phyloP scores from a whole-genome alignment of 2,329 filamentous ascomycete genomes.

The Cytospora chrysosperma region DNA sequence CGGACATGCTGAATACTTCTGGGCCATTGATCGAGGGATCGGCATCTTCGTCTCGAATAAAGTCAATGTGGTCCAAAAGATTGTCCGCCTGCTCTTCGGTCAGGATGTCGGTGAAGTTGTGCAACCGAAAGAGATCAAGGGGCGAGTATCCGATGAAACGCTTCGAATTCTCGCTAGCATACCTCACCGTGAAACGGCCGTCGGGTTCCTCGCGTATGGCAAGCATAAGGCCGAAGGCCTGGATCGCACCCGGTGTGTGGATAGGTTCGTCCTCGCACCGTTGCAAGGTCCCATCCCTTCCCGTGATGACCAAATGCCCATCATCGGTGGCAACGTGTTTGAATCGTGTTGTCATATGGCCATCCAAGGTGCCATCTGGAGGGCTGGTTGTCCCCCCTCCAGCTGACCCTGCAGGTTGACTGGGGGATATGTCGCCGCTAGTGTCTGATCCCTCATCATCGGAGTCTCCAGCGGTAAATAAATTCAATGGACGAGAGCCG shows the following conservation, averaged over 20 bases:
- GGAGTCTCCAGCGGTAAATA: slow-evolving; percentile 28
- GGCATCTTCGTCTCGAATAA: slow-evolving; percentile 78
- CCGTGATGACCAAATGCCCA: slow-evolving; percentile 81
- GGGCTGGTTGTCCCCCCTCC: slow-evolving; percentile 1
- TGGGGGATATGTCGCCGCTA: slow-evolving; percentile 4
- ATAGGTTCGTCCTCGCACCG: slow-evolving; percentile 90
- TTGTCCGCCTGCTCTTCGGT: slow-evolving; percentile 82
- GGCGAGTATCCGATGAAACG: slow-evolving; percentile 75
- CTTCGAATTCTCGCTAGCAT: slow-evolving; percentile 79
- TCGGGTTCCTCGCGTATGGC: slow-evolving; percentile 70
- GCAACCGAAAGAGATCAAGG: slow-evolving; percentile 68
- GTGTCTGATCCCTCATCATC: slow-evolving; percentile 33
- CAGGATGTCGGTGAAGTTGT: slow-evolving; percentile 79
- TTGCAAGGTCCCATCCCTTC: slow-evolving; percentile 70
- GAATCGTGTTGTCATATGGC: slow-evolving; percentile 70
- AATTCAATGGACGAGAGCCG: slow-evolving; percentile 35
- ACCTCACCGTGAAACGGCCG: slow-evolving; percentile 66
- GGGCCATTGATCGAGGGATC: slow-evolving; percentile 75
- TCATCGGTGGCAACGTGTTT: slow-evolving; percentile 73
- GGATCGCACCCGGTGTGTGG: slow-evolving; percentile 78
- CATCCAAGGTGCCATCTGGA: slow-evolving; percentile 10
- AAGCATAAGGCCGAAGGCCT: slow-evolving; percentile 76
- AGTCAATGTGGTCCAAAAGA: slow-evolving; percentile 82
- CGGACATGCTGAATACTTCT: slow-evolving; percentile 78
- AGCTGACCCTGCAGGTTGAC: slow-evolving; percentile 7